Percentiles rank a stretch among this genome's conserved stretches.
Conservation (phyloP, 2,329 filamentous ascomycete species). For the Penicillium sp. region DNA sequence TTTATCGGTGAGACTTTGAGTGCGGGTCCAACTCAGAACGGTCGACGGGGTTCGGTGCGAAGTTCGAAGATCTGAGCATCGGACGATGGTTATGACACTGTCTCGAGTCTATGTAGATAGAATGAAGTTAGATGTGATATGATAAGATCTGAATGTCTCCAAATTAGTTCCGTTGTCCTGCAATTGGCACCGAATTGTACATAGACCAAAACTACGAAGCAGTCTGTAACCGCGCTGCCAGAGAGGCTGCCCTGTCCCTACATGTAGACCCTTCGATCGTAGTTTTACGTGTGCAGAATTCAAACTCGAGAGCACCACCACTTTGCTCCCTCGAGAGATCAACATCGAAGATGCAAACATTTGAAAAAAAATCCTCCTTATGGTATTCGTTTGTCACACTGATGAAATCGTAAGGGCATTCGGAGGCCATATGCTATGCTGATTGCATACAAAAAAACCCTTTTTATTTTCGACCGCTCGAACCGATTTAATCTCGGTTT, state of each 20-base stretch:
- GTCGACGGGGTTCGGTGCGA: slow-evolving; percentile 30
- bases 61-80: slow-evolving; percentile 34
- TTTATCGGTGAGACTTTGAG: slow-evolving; percentile 50
- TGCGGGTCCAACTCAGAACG: slow-evolving; percentile 18
- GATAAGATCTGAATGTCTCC: background rate
- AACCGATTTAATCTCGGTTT: slow-evolving; percentile 27
- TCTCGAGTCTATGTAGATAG: background rate
- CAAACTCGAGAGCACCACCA: background rate
- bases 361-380: slow-evolving; percentile 29
- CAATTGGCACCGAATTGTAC: background rate
- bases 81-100: background rate
- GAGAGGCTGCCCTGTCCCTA: background rate
- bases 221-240: background rate
- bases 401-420: slow-evolving; percentile 39
- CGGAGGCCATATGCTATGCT: slow-evolving; percentile 36
- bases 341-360: background rate
- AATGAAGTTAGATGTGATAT: slow-evolving; percentile 1
- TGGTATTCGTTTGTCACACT: slow-evolving; percentile 39
- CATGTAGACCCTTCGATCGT: background rate
- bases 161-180: background rate
- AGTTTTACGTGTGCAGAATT: background rate
- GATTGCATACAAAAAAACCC: slow-evolving; percentile 37
- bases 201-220: background rate
- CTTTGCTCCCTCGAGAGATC: background rate
- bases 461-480: slow-evolving; percentile 35